Conservation (phyloP, 805 yeast species). For the Barnettozyma botsteinii region DNA sequence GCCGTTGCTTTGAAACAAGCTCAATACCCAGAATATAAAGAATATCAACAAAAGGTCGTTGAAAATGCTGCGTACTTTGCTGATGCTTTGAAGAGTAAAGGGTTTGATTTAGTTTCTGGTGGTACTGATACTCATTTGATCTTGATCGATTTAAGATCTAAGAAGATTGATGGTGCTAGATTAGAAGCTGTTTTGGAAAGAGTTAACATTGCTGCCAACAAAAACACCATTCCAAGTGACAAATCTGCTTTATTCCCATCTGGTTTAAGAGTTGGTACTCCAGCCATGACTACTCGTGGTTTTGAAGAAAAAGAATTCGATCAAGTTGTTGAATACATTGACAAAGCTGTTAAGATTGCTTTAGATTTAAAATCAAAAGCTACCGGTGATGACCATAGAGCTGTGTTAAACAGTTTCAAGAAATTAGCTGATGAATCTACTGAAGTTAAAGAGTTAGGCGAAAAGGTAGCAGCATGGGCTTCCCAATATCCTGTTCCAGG, state of each 20-base stretch:
- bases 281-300: constrained; percentile 98
- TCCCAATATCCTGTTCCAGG: constrained; percentile 84
- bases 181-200: constrained; percentile 92
- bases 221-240: constrained; percentile 97
- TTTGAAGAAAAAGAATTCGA: constrained; percentile 81
- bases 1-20: constrained; percentile 98
- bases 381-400: constrained; percentile 51
- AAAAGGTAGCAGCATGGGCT: constrained; percentile 69
- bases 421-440: constrained; percentile 55
- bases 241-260: constrained; percentile 95
- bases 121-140: constrained; percentile 99
- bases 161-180: constrained; percentile 94
- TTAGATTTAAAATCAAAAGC: constrained; percentile 51
- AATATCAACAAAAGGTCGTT: constrained; percentile 83
- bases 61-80: constrained; percentile 85
- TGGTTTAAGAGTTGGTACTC: constrained; percentile 96
- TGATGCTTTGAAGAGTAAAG: constrained; percentile 59
- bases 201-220: constrained; percentile 92
- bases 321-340: constrained; percentile 75
- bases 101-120: constrained; percentile 79
- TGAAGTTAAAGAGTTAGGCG: constrained; percentile 51
- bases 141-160: constrained; percentile 79
- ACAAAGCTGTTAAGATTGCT: constrained; percentile 72
- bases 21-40: constrained; percentile 80
- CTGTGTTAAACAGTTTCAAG: constrained; percentile 61